A percentile compares a stretch with the other conserved stretches of the same genome.
Evolutionary conservation across 2,329 filamentous ascomycete genomes (phyloP).

Genomic region (Colletotrichum musicola): DNA sequence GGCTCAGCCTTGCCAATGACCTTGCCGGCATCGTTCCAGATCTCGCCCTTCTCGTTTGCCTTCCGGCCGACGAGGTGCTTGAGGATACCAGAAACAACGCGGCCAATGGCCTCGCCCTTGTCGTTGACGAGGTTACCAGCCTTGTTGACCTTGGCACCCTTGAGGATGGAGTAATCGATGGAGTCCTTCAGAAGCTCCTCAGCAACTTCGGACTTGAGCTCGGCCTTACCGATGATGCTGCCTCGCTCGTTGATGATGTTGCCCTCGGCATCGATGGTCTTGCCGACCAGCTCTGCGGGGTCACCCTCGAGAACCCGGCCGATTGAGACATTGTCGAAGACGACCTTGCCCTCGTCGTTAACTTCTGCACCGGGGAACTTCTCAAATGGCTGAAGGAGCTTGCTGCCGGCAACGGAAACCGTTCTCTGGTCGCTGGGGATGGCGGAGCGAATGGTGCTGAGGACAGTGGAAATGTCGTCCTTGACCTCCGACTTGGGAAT

Average conservation of each 20-base stretch:
- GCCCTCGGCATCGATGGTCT: constrained; percentile 52
- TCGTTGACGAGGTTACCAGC: constrained; percentile 68
- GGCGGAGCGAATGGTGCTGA: constrained; percentile 33
- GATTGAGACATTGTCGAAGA: constrained; percentile 51
- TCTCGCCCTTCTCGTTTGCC: constrained; percentile 74
- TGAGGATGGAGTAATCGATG: constrained; percentile 63
- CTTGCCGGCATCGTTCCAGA: constrained; percentile 79
- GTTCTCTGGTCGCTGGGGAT: constrained; percentile 31
- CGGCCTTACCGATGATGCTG: constrained; percentile 50
- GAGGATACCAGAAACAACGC: constrained; percentile 72
- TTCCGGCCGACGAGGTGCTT: constrained; percentile 74
- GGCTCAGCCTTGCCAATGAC: constrained; percentile 76
- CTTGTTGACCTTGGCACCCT: constrained; percentile 70
- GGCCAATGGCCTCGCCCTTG: constrained; percentile 68
- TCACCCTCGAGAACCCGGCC: constrained; percentile 55
- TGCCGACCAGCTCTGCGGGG: constrained; percentile 49
- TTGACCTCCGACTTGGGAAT: constrained; percentile 27
- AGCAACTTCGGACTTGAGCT: constrained; percentile 47
- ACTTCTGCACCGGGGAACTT: constrained; percentile 52
- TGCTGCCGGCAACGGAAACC: constrained; percentile 34
- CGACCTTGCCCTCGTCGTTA: constrained; percentile 53
- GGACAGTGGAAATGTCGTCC: constrained; percentile 26
- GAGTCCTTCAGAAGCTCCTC: constrained; percentile 46
- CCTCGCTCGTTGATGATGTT: constrained; percentile 53
- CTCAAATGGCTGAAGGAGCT: constrained; percentile 47